Base-by-base conservation (phyloP, 202 grass and related monocot species). In the Zizania palustris region DNA sequence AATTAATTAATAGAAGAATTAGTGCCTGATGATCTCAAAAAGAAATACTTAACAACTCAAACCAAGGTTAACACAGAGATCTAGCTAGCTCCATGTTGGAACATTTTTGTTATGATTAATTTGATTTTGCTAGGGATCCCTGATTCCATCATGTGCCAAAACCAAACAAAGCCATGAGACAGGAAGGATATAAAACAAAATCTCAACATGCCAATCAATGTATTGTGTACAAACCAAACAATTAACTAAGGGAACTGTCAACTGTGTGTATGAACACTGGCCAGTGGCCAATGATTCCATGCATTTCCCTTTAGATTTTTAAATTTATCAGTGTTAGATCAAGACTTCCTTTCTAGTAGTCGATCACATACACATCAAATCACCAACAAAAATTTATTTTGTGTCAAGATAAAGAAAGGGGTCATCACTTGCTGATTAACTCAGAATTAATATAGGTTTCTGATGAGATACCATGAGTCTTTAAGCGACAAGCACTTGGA, bases 51-150 rank as follows among this genome's bases (percentile, higher is more conserved):
- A 85, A 77, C 77, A 61, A 55, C 51, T 72, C 65, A 50, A 67
- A 59, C 76, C 76, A 72, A 72, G 65, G 76, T 88, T 67, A 81
- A 43, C 75, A 80, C 49, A 60, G 65, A 80, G 71, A 88, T 81
- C 82, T 71, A 88, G 76, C 81, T 66, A 71, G 74, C 74, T 60
- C 54, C 80, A 88, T 83, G 71, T 88, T 63, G 81, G 6, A 16
- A 36, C 4, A 60, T 80, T 28, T 64, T 76, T 21, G 51, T 55
- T 78, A 83, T 73, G 35, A 10, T 28, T 65, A 16, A 51, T 1
- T 51, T 51, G 2, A 5, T 34, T 28, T 60, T 18, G 21, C 50
- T 54, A 55, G 60, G 71, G 72, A 72, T 77, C 86, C 66, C 65
- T 77, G 81, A 72, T 84, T 65, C 76, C 71, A 65, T 80, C 65